These are phyloP conservation scores for Desmodesmus armatus DNA, from an alignment of 139 green algal genomes.

Conservation along the genomic window DNA sequence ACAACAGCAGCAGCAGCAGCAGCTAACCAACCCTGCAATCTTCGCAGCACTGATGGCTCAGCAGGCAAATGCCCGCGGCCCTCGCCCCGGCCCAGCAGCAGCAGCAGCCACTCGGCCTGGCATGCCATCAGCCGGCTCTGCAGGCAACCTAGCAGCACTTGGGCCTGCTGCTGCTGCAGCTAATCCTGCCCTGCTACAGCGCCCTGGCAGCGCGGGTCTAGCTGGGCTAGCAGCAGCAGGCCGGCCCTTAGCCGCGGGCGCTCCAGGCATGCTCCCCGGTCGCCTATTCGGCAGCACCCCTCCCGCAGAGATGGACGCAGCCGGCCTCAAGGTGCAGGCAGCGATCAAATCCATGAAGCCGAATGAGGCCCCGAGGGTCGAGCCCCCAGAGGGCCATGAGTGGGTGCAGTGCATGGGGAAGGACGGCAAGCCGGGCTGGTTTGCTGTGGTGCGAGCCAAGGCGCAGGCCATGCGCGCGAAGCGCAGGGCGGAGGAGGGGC, in stretches of 20 bases:
- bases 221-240: background rate
- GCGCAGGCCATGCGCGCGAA: background rate
- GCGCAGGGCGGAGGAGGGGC: background rate
- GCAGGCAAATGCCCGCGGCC: background rate
- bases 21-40: background rate
- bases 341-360: background rate
- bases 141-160: conserved; percentile 8
- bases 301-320: background rate
- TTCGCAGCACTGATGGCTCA: background rate
- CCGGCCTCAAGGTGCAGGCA: background rate
- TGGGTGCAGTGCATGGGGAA: conserved; percentile 20
- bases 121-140: background rate
- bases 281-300: too few relatives aligned
- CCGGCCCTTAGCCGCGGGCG: background rate
- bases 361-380: background rate
- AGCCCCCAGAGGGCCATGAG: conserved; percentile 6
- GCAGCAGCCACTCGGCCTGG: background rate
- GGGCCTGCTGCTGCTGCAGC: too few relatives aligned
- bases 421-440: conserved; percentile 19
- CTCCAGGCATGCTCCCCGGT: background rate
- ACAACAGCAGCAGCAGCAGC: background rate
- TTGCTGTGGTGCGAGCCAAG: background rate
- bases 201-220: background rate
- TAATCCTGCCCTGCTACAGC: background rate
- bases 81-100: background rate